A percentile compares a stretch with the other conserved stretches of the same genome.
These are phyloP conservation scores for Sphagnurus paluster DNA, from an alignment of 1,284 basidiomycete genomes.

Conservation along the genomic window DNA sequence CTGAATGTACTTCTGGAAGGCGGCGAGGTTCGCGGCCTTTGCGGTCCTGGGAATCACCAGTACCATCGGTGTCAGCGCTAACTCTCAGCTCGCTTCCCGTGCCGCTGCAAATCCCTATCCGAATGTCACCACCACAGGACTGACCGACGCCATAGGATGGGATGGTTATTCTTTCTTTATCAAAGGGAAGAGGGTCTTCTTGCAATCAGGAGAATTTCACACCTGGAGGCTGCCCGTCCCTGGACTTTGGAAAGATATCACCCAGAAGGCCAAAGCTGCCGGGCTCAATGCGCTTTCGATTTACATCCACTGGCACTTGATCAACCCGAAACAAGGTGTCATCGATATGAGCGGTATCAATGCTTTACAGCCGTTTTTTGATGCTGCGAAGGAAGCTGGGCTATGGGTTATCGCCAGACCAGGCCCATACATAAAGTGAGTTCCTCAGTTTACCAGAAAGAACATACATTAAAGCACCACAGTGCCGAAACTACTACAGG, in stretches of 20 bases:
- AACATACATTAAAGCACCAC: neutral
- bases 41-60: conserved; percentile 5
- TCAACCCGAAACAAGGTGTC: conserved; percentile 24
- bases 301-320: conserved; percentile 27
- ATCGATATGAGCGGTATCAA: conserved; percentile 26
- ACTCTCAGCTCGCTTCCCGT: neutral
- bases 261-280: conserved; percentile 26
- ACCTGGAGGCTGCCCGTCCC: conserved; percentile 34
- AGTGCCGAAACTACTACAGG: conserved; percentile 66
- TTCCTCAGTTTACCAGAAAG: neutral
- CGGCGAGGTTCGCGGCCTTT: conserved; percentile 1
- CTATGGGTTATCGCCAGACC: conserved; percentile 26
- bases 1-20: neutral
- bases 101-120: neutral
- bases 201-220: conserved; percentile 42
- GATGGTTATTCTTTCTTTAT: conserved; percentile 39
- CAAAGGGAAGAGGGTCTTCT: conserved; percentile 34
- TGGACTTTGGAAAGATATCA: conserved; percentile 24
- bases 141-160: conserved; percentile 26
- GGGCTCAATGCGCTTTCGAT: conserved; percentile 27
- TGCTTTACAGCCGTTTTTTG: conserved; percentile 27
- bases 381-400: conserved; percentile 28
- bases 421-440: conserved; percentile 51
- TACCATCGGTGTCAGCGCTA: neutral
- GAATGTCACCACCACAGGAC: conserved; percentile 14